Evolutionary conservation across 805 yeast genomes (phyloP), one percentile per base, ranked within the genome.

Genomic region (Pichia paraexigua): DNA sequence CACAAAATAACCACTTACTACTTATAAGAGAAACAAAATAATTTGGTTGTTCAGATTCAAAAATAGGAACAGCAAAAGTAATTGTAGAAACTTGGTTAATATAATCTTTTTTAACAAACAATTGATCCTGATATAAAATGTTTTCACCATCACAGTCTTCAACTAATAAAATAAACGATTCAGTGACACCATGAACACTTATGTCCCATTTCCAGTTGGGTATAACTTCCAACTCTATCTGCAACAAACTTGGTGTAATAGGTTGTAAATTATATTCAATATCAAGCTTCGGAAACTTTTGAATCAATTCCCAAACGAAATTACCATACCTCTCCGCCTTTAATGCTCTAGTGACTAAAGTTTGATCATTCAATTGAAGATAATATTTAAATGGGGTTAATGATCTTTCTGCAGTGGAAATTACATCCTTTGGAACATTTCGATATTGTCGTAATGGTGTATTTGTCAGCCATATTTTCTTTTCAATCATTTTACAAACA

Each of bases 401-500:
- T 0, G 96, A 85, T 21, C 82, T 77, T 65, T 94, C 99, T 0
- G 89, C 79, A 43, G 83, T 82, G 52, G 75, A 75, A 9, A 94
- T 76, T 5, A 91, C 75, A 51, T 85, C 94, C 0, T 57, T 51
- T 0, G 96, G 94, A 35, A 85, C 87, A n/a, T 67, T 63, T 0
- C 78, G 74, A 62, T 87, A 89, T 62, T 94, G 98, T 53, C 97
- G 73, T 50, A 94, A 77, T 0, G 98, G 97, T 0, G 96, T 80
- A 55, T 80, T 83, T 0, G 92, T 80, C 13, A 80, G 63, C 99
- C 99, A 95, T 70, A 87, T 74, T 47, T 96, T 70, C 51, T 71
- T 76, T 49, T 87, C 96, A 22, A 90, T 85, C 80, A 87, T 82
- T 56, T 87, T 86, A 63, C 92, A 84, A 12, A 92, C 55, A 49